phyloP scores from a whole-genome alignment of 495 filamentous ascomycete species.

The Penicillium samsonianum region DNA sequence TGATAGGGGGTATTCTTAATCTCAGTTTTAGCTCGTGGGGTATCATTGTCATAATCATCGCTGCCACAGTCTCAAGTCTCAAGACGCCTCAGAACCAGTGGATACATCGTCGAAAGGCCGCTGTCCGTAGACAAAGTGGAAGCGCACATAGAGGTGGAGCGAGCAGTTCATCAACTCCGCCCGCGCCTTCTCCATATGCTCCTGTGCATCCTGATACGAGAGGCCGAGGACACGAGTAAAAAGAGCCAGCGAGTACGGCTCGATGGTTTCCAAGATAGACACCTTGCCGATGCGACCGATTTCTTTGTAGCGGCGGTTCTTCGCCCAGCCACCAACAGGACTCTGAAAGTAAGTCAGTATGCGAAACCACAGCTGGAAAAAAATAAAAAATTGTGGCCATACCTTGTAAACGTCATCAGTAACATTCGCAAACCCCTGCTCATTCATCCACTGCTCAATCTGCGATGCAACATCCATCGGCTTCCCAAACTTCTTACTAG shows the following conservation, averaged over 20 bases:
- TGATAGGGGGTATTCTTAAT: background rate
- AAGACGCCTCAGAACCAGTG: background rate
- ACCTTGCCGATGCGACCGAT: constrained; percentile 46
- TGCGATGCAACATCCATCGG: constrained; percentile 35
- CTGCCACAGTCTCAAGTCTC: background rate
- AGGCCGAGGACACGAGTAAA: constrained; percentile 58
- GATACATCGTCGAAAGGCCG: constrained; percentile 30
- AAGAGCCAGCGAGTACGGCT: constrained; percentile 54
- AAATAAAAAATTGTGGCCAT: background rate
- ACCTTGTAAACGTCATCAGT: constrained; percentile 46
- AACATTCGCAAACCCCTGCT: constrained; percentile 39
- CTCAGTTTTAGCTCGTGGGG: background rate
- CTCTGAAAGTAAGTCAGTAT: constrained; percentile 27
- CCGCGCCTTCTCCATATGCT: constrained; percentile 38
- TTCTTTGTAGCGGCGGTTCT: constrained; percentile 50
- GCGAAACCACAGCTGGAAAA: background rate
- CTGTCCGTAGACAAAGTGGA: constrained; percentile 46
- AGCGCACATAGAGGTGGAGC: constrained; percentile 39
- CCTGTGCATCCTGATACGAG: constrained; percentile 37
- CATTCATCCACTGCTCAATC: constrained; percentile 30
- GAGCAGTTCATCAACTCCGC: constrained; percentile 32
- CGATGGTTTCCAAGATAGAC: constrained; percentile 43
- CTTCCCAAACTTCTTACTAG: constrained; percentile 43
- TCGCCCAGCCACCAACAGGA: constrained; percentile 53
- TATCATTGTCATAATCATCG: constrained; percentile 16